Conservation (phyloP, 768 basidiomycete genomes). For the Boletus rubescentipes region DNA sequence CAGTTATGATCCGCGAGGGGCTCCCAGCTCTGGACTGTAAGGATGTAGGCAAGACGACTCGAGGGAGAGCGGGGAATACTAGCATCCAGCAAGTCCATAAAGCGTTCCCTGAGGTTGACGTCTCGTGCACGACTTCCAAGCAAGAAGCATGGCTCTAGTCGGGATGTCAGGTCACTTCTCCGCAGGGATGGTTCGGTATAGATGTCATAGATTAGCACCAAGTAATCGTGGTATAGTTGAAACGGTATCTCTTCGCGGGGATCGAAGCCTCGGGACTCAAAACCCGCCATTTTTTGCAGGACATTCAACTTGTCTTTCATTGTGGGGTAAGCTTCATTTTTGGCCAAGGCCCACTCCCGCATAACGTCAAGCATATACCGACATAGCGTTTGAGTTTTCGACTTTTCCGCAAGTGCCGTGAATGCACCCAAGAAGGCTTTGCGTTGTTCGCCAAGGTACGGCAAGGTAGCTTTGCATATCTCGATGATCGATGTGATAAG, state of each 20-base stretch:
- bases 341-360: constrained; percentile 85
- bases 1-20: constrained; percentile 89
- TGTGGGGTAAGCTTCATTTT: constrained; percentile 82
- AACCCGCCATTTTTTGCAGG: constrained; percentile 83
- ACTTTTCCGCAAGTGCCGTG: constrained; percentile 84
- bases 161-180: constrained; percentile 89
- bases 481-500: constrained; percentile 79
- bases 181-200: constrained; percentile 85
- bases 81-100: constrained; percentile 86
- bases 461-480: constrained; percentile 79
- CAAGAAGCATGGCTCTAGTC: constrained; percentile 90
- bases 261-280: constrained; percentile 80
- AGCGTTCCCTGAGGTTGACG: constrained; percentile 71
- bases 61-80: constrained; percentile 83
- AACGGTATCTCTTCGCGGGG: no score
- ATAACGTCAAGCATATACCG: constrained; percentile 83
- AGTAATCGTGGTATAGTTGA: constrained; percentile 75
- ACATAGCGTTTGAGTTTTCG: constrained; percentile 75
- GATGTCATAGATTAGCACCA: constrained; percentile 90
- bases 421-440: constrained; percentile 76
- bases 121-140: constrained; percentile 88
- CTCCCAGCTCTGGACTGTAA: constrained; percentile 96
- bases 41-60: constrained; percentile 82
- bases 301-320: constrained; percentile 95
- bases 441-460: constrained; percentile 83